These are phyloP conservation scores for Entoloma clypeatum DNA, from an alignment of 1,284 basidiomycete genomes.

Conservation along the genomic window DNA sequence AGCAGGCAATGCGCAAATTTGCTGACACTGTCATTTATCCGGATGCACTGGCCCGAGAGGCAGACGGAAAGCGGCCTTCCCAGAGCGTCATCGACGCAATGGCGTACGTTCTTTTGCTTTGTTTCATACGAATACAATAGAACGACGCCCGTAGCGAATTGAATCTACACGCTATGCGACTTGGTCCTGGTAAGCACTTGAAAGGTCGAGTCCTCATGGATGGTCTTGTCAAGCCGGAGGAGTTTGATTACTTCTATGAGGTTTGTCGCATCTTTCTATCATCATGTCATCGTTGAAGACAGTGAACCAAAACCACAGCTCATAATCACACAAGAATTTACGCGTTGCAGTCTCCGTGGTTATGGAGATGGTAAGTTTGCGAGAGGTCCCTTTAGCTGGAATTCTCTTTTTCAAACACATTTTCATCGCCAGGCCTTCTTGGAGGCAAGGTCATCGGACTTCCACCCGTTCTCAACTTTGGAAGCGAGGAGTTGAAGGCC, in stretches of 20 bases:
- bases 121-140: too few relatives aligned
- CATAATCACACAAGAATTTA: conserved; percentile 36
- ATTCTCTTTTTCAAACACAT: not conserved
- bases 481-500: conserved; percentile 70
- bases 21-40: conserved; percentile 46
- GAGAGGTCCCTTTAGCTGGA: conserved; percentile 28
- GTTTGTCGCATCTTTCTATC: too few relatives aligned
- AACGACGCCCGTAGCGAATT: too few relatives aligned
- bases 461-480: conserved; percentile 84
- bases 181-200: conserved; percentile 75
- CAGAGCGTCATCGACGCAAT: conserved; percentile 53
- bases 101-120: too few relatives aligned
- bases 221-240: conserved; percentile 78
- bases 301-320: too few relatives aligned
- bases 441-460: conserved; percentile 43
- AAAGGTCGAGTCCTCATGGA: conserved; percentile 72
- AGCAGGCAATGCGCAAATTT: conserved; percentile 46
- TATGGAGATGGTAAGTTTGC: conserved; percentile 41
- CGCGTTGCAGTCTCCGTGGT: conserved; percentile 43
- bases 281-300: too few relatives aligned
- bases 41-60: conserved; percentile 51
- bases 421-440: not conserved
- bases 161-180: conserved; percentile 76
- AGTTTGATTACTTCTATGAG: conserved; percentile 80
- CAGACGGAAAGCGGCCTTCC: conserved; percentile 60